Conservation (phyloP, 805 yeast species). For the Metschnikowia gelsemii region DNA sequence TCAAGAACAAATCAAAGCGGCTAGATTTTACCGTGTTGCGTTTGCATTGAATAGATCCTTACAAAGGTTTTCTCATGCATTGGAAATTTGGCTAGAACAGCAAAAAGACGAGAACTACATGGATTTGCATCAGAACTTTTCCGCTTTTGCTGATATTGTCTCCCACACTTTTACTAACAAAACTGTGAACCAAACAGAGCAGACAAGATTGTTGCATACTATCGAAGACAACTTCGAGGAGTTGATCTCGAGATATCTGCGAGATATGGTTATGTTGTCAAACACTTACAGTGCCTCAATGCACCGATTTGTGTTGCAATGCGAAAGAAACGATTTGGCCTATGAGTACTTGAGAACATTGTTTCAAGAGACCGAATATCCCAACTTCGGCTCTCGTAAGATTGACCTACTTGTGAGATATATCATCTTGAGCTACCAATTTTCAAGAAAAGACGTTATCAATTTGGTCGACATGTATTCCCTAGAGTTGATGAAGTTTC, state of each 20-base stretch:
- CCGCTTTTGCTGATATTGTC: conserved; percentile 25
- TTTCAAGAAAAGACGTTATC: conserved; percentile 18
- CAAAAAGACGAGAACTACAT: conserved; percentile 15
- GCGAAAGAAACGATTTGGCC: conserved; percentile 22
- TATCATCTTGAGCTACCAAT: conserved; percentile 26
- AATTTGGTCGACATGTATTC: conserved; percentile 19
- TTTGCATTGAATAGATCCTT: conserved; percentile 56
- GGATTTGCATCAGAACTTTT: conserved; percentile 12
- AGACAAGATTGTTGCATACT: conserved; percentile 24
- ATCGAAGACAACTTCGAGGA: conserved; percentile 26
- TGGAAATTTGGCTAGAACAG: conserved; percentile 51
- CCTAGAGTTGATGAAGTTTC: conserved; percentile 7
- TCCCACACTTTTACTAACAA: conserved; percentile 24
- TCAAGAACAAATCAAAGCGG: conserved; percentile 50
- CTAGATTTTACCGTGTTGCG: conserved; percentile 58
- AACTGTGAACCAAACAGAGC: conserved; percentile 24
- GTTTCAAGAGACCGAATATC: conserved; percentile 16
- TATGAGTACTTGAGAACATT: conserved; percentile 35
- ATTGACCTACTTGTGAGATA: conserved; percentile 22
- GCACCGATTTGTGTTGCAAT: conserved; percentile 36
- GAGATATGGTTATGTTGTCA: conserved; percentile 37
- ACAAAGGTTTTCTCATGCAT: conserved; percentile 49
- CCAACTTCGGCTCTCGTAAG: background rate
- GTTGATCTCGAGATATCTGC: conserved; percentile 30
- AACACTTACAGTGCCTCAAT: conserved; percentile 37